Conservation (phyloP, 2,329 filamentous ascomycete genomes). For the Cladosporium sp. region DNA sequence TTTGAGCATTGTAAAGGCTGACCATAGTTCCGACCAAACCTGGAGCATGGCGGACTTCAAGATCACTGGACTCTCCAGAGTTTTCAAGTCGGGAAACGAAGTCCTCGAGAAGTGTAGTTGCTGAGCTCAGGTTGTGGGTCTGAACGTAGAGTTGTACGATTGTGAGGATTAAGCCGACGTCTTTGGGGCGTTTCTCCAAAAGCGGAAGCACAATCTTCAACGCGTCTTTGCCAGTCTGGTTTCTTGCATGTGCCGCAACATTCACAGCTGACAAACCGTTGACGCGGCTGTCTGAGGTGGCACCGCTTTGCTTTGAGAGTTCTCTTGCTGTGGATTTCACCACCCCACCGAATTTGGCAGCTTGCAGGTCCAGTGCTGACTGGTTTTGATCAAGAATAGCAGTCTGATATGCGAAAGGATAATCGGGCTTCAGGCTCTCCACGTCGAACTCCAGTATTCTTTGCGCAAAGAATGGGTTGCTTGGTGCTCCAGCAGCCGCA, state of each 20-base stretch:
- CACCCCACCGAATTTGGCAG: constrained; percentile 65
- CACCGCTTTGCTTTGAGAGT: constrained; percentile 44
- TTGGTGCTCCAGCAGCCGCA: constrained; percentile 37
- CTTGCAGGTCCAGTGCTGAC: constrained; percentile 61
- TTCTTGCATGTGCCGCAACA: constrained; percentile 69
- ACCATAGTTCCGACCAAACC: constrained; percentile 78
- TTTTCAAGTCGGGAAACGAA: constrained; percentile 71
- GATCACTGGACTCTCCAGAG: constrained; percentile 50
- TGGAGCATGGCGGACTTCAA: constrained; percentile 72
- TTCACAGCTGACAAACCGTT: constrained; percentile 61
- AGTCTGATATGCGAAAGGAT: constrained; percentile 68
- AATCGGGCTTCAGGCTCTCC: constrained; percentile 53
- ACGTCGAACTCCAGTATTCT: constrained; percentile 56
- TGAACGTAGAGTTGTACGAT: constrained; percentile 77
- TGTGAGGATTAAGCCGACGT: constrained; percentile 76
- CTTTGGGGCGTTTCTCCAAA: constrained; percentile 69
- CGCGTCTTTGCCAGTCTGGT: constrained; percentile 60
- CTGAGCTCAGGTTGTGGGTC: constrained; percentile 66
- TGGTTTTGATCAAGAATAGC: constrained; percentile 59
- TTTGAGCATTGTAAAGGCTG: constrained; percentile 71
- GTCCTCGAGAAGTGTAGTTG: constrained; percentile 68
- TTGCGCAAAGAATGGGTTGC: constrained; percentile 67
- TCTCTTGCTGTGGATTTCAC: constrained; percentile 50
- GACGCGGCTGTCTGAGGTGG: constrained; percentile 35
- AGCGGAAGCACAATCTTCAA: constrained; percentile 66